Evolutionary conservation across 2,329 filamentous ascomycete genomes (phyloP).

Genomic region (Verticillium isaacii): DNA sequence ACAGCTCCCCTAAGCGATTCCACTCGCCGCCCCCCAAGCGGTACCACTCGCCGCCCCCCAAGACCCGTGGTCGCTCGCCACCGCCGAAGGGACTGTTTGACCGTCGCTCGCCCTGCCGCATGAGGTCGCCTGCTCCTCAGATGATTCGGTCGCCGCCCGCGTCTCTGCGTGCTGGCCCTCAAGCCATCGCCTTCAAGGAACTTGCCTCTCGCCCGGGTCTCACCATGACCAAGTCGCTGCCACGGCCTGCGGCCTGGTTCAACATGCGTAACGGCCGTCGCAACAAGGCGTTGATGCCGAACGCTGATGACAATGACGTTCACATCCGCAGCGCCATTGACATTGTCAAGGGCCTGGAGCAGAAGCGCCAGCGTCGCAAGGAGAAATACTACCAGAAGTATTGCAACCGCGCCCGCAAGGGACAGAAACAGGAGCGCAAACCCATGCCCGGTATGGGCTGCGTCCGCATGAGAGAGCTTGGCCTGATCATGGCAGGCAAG

Average conservation of each 20-base stretch:
- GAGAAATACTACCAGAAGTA: conserved; percentile 91
- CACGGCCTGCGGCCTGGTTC: conserved; percentile 70
- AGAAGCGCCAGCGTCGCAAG: conserved; percentile 86
- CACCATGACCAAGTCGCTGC: conserved; percentile 80
- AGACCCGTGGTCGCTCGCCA: conserved; percentile 42
- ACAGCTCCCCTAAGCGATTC: conserved; percentile 40
- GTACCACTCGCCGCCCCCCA: conserved; percentile 37
- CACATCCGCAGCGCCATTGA: conserved; percentile 92
- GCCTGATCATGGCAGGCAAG: conserved; percentile 82
- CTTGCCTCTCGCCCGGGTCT: conserved; percentile 58
- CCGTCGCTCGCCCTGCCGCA: conserved; percentile 64
- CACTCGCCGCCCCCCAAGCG: conserved; percentile 44
- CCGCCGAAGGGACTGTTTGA: conserved; percentile 55
- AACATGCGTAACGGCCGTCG: conserved; percentile 39
- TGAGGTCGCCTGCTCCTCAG: conserved; percentile 62
- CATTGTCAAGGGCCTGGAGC: conserved; percentile 93
- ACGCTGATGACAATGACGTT: conserved; percentile 37
- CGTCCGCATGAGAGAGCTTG: conserved; percentile 83
- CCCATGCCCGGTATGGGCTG: conserved; percentile 81
- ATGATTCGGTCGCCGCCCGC: conserved; percentile 42
- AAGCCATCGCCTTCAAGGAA: conserved; percentile 37
- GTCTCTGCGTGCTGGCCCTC: conserved; percentile 35
- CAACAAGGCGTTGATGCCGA: conserved; percentile 24
- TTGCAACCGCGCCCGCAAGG: conserved; percentile 75
- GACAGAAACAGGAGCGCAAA: conserved; percentile 56